phyloP scores from a whole-genome alignment of 1,284 basidiomycete genomes.

The Sporisorium exsertum region DNA sequence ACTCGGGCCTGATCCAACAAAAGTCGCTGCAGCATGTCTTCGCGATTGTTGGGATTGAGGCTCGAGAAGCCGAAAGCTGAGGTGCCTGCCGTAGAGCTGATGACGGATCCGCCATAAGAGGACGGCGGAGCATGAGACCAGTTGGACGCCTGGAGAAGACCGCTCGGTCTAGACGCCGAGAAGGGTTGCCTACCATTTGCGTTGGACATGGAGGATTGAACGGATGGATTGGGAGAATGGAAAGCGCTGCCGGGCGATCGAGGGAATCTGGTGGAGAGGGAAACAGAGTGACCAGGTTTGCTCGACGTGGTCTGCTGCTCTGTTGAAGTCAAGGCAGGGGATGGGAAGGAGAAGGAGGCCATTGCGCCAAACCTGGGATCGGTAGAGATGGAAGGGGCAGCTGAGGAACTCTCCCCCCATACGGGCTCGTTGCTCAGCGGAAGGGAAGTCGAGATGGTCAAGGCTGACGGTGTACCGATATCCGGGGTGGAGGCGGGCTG shows the following conservation, averaged over 20 bases:
- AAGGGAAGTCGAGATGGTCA: conserved; percentile 30
- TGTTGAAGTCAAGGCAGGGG: conserved; percentile 13
- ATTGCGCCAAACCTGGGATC: conserved; percentile 20
- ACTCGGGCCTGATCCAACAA: conserved; percentile 51
- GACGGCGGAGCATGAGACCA: conserved; percentile 47
- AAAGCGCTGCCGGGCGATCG: conserved; percentile 22
- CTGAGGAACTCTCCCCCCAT: conserved; percentile 41
- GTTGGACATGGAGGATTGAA: conserved; percentile 36
- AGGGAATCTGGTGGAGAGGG: conserved; percentile 14
- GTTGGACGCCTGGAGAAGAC: conserved; percentile 31
- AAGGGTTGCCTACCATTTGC: conserved; percentile 2
- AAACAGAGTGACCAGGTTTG: conserved; percentile 1
- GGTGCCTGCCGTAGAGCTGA: conserved; percentile 27
- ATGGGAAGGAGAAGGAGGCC: conserved; percentile 38
- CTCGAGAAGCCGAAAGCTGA: conserved; percentile 26
- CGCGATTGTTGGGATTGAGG: conserved; percentile 27
- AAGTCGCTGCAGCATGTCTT: conserved; percentile 49
- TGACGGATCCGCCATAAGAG: conserved; percentile 37
- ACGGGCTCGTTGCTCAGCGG: conserved; percentile 32
- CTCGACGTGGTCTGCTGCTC: background rate
- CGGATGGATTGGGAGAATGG: conserved; percentile 34
- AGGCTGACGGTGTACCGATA: conserved; percentile 3
- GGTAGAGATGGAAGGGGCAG: background rate
- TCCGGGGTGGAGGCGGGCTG: conserved; percentile 23
- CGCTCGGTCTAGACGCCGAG: conserved; percentile 13